Evolutionary conservation across 768 basidiomycete species (phyloP).

Genomic region (Myochromella boudieri): DNA sequence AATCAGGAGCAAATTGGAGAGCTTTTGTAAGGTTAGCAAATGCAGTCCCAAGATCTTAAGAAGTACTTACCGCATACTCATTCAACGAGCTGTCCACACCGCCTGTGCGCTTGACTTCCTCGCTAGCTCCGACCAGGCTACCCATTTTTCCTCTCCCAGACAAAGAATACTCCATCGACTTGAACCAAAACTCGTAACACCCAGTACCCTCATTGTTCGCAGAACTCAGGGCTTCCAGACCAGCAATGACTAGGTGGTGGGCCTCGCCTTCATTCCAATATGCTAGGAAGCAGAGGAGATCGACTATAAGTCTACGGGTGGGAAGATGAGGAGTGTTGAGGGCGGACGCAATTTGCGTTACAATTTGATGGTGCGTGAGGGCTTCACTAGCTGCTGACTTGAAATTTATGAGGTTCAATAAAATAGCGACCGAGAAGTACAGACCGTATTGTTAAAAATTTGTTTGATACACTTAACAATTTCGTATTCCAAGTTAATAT

Average conservation of each 20-base stretch:
- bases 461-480: slow-evolving; percentile 83
- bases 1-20: slow-evolving; percentile 72
- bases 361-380: slow-evolving; percentile 66
- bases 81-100: slow-evolving; percentile 69
- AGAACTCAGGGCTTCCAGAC: slow-evolving; percentile 70
- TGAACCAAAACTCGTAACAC: slow-evolving; percentile 89
- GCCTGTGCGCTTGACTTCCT: slow-evolving; percentile 73
- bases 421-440: slow-evolving; percentile 14
- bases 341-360: slow-evolving; percentile 79
- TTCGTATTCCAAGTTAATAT: slow-evolving; percentile 81
- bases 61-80: slow-evolving; percentile 77
- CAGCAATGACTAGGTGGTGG: slow-evolving; percentile 68
- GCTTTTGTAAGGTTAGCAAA: slow-evolving; percentile 34
- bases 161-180: slow-evolving; percentile 70
- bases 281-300: slow-evolving; percentile 74
- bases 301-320: slow-evolving; percentile 75
- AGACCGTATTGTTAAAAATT: slow-evolving; percentile 68
- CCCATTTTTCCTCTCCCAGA: slow-evolving; percentile 93
- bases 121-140: slow-evolving; percentile 91
- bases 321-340: slow-evolving; percentile 79
- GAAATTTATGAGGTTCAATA: slow-evolving; percentile 5
- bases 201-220: slow-evolving; percentile 61
- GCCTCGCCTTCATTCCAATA: slow-evolving; percentile 64
- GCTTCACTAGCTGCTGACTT: slow-evolving; percentile 74
- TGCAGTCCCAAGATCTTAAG: slow-evolving; percentile 5